Percentiles rank a stretch among this genome's conserved stretches.
Evolutionary conservation across 768 basidiomycete species (phyloP).

Genomic region (Leccinum variicolor): DNA sequence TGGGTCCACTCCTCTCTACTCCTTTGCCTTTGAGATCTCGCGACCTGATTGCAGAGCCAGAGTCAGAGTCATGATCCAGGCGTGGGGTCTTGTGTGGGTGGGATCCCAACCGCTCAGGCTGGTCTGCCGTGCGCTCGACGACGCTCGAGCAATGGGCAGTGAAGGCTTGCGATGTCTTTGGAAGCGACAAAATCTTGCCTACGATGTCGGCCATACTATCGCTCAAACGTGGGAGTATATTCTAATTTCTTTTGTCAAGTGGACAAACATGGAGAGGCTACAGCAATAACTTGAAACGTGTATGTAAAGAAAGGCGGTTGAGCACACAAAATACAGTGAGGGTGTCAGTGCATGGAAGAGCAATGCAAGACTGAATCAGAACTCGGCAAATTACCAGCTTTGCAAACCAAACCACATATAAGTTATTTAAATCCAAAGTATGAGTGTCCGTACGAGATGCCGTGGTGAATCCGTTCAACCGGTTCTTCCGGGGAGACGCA

Average conservation of each 20-base stretch:
- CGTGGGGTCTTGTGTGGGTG: constrained; percentile 68
- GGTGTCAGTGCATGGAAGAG: background rate
- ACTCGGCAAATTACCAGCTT: background rate
- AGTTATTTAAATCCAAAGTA: background rate
- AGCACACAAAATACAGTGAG: background rate
- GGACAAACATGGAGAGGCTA: background rate
- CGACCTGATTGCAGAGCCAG: constrained; percentile 61
- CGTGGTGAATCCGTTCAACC: constrained; percentile 3
- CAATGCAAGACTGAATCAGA: background rate
- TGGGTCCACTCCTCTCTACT: constrained; percentile 34
- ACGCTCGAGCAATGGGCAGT: constrained; percentile 39
- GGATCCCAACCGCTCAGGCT: constrained; percentile 46
- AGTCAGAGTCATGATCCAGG: constrained; percentile 63
- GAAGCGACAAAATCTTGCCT: constrained; percentile 40
- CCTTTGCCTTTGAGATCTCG: constrained; percentile 28
- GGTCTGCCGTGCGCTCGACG: constrained; percentile 29
- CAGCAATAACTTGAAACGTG: background rate
- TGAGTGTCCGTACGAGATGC: background rate
- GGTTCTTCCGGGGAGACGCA: background rate
- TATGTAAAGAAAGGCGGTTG: too few relatives aligned
- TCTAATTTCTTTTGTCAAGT: background rate
- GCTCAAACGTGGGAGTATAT: background rate
- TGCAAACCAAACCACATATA: background rate
- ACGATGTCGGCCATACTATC: constrained; percentile 37
- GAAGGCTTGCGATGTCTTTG: constrained; percentile 51